A percentile compares a stretch with the other conserved stretches of the same genome.
Conservation (phyloP, 2,329 filamentous ascomycete species). For the Colletotrichum scovillei region DNA sequence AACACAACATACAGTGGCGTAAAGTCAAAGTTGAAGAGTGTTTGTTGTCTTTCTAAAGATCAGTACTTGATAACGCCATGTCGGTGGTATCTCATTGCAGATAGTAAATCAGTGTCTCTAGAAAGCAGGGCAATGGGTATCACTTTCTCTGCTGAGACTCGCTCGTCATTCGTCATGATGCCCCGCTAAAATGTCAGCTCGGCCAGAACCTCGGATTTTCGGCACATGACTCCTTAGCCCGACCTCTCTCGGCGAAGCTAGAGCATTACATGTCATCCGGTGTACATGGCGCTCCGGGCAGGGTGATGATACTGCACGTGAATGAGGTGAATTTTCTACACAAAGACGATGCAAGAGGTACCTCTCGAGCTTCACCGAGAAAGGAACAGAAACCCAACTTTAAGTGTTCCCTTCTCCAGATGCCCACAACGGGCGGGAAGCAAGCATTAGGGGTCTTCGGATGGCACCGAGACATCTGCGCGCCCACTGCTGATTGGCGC, state of each 20-base stretch:
- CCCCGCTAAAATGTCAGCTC: constrained; percentile 7
- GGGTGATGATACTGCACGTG: not conserved
- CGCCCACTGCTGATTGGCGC: not conserved
- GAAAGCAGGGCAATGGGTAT: not conserved
- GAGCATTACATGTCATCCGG: not conserved
- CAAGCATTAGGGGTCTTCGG: constrained; percentile 29
- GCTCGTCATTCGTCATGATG: not conserved
- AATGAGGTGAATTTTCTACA: not conserved
- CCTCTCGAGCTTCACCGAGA: not conserved
- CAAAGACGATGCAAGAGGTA: not conserved
- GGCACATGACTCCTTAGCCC: not conserved
- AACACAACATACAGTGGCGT: not conserved
- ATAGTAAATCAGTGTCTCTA: not conserved
- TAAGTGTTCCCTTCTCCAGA: not conserved
- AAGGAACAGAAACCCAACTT: not conserved
- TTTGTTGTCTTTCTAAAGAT: not conserved
- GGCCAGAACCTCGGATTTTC: not conserved
- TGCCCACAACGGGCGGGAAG: not conserved
- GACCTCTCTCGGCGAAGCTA: not conserved
- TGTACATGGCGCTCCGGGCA: not conserved
- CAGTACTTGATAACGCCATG: not conserved
- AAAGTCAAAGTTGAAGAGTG: not conserved
- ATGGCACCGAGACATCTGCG: constrained; percentile 4
- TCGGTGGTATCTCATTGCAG: not conserved
- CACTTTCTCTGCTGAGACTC: not conserved